phyloP scores from a whole-genome alignment of 208 protist species.

The Leishmania braziliensis region DNA sequence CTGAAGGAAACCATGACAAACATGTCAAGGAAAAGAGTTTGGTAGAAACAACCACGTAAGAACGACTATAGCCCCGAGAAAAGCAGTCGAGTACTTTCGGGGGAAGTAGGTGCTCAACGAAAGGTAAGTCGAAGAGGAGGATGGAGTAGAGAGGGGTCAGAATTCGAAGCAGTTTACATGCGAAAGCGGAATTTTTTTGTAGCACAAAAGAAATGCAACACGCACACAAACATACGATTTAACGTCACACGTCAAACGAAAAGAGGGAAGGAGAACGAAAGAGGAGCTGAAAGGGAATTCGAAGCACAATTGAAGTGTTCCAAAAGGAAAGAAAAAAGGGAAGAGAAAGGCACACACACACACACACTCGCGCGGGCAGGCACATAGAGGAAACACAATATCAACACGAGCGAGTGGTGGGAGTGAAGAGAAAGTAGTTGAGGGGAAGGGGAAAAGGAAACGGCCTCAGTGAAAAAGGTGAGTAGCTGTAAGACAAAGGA shows the following conservation, averaged over 20 bases:
- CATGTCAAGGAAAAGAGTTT: neutral
- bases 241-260: neutral
- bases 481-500: neutral
- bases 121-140: neutral
- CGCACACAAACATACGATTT: neutral
- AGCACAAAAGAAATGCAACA: neutral
- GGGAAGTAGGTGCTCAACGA: neutral
- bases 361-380: neutral
- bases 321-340: conserved; percentile 7
- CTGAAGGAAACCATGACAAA: neutral
- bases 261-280: neutral
- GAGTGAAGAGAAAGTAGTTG: neutral
- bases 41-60: neutral
- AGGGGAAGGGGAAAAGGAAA: neutral
- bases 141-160: neutral
- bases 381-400: no score
- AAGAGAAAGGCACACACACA: neutral
- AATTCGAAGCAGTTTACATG: neutral
- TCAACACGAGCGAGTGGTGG: neutral
- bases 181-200: neutral
- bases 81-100: neutral
- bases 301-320: neutral
- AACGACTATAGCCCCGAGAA: neutral
- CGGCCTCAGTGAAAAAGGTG: neutral
- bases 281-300: neutral